phyloP scores from a whole-genome alignment of 2,329 filamentous ascomycete species.

The Microcera coccophila region DNA sequence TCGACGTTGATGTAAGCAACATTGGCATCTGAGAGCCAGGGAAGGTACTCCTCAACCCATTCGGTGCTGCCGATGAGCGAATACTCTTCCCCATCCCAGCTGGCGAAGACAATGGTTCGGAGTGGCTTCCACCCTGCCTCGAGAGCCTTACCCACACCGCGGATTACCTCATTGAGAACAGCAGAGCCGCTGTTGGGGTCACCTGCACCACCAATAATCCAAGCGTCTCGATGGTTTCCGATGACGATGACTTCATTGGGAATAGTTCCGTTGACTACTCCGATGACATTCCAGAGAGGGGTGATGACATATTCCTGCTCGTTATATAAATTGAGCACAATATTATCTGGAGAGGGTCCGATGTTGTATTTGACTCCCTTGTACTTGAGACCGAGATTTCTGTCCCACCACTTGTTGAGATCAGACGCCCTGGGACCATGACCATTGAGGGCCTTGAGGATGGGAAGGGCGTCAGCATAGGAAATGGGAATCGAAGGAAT shows the following conservation, averaged over 20 bases:
- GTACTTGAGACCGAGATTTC: slow-evolving; percentile 67
- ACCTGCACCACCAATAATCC: slow-evolving; percentile 78
- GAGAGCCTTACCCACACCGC: slow-evolving; percentile 68
- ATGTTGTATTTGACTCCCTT: slow-evolving; percentile 83
- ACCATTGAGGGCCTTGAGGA: slow-evolving; percentile 87
- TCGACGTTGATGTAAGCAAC: slow-evolving; percentile 88
- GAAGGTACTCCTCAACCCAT: slow-evolving; percentile 86
- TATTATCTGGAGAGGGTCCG: slow-evolving; percentile 69
- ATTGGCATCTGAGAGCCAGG: slow-evolving; percentile 69
- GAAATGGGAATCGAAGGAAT: slow-evolving; percentile 93
- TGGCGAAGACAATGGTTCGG: slow-evolving; percentile 86
- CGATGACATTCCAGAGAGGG: slow-evolving; percentile 87
- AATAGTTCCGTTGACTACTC: slow-evolving; percentile 83
- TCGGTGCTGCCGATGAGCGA: slow-evolving; percentile 83
- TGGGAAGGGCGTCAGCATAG: slow-evolving; percentile 77
- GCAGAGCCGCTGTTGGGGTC: slow-evolving; percentile 83
- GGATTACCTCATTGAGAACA: slow-evolving; percentile 72
- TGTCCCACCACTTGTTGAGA: slow-evolving; percentile 67
- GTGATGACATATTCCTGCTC: slow-evolving; percentile 79
- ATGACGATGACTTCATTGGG: slow-evolving; percentile 82
- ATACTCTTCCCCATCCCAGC: slow-evolving; percentile 82
- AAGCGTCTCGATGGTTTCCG: slow-evolving; percentile 90
- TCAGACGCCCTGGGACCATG: slow-evolving; percentile 74
- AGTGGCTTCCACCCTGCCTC: slow-evolving; percentile 58
- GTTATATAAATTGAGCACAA: slow-evolving; percentile 71